These are phyloP conservation scores for Boletus speciosus DNA, from an alignment of 768 basidiomycete species.

Conservation along the genomic window DNA sequence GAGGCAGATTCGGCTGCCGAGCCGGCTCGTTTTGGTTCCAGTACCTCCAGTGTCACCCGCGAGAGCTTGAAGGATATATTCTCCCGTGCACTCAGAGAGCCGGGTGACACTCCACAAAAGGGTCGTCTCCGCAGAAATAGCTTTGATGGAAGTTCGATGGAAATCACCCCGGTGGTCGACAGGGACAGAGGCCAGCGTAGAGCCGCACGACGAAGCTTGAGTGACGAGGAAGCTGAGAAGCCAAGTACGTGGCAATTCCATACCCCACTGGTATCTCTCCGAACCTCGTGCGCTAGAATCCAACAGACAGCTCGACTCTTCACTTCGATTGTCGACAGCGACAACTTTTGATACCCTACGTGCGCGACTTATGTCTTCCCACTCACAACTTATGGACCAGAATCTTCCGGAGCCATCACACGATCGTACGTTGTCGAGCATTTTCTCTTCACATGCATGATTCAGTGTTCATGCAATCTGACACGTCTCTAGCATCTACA, in stretches of 20 bases:
- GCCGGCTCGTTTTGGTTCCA: conserved; percentile 19
- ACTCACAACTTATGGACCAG: conserved; percentile 37
- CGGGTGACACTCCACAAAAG: conserved; percentile 64
- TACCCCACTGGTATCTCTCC: conserved; percentile 6
- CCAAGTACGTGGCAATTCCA: conserved; percentile 40
- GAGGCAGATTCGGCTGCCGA: conserved; percentile 24
- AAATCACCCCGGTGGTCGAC: conserved; percentile 46
- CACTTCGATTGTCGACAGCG: conserved; percentile 44
- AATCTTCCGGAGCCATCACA: conserved; percentile 30
- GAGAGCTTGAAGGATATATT: conserved; percentile 65
- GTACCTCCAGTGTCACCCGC: conserved; percentile 46
- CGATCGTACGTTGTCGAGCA: conserved; percentile 33
- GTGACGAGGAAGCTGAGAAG: conserved; percentile 65
- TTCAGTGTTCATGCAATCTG: conserved; percentile 10
- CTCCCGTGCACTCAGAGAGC: conserved; percentile 59
- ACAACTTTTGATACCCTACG: conserved; percentile 46
- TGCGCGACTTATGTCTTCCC: conserved; percentile 40
- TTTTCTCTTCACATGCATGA: background rate
- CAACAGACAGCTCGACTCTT: conserved; percentile 30
- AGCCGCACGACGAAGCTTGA: conserved; percentile 55
- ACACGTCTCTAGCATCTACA: conserved; percentile 16
- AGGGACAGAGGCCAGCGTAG: conserved; percentile 43
- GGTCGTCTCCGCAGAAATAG: conserved; percentile 50
- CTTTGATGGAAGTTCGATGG: conserved; percentile 57
- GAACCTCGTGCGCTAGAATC: conserved; percentile 18